Percentiles rank a stretch among this genome's conserved stretches.
Evolutionary conservation across 192 early-diverging fungal genomes (phyloP).

Genomic region (Coemansia asiatica): DNA sequence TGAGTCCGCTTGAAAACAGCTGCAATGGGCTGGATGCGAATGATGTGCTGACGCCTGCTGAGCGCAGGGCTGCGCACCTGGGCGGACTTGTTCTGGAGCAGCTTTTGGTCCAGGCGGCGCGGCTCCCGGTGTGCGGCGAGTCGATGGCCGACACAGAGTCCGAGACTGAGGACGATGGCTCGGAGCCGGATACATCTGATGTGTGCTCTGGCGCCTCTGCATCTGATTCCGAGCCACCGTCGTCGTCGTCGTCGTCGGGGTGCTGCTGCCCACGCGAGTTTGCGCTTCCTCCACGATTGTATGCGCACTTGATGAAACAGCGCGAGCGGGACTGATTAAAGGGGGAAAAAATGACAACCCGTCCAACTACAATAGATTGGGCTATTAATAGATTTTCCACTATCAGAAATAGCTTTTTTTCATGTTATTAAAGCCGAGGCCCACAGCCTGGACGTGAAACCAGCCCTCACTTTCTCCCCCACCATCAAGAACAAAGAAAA

Average conservation of each 20-base stretch:
- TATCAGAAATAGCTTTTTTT: too few relatives aligned
- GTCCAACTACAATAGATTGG: too few relatives aligned
- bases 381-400: too few relatives aligned
- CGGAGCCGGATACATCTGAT: not conserved
- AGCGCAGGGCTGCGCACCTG: slow-evolving; percentile 17
- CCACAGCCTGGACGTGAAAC: not conserved
- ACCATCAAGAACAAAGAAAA: slow-evolving; percentile 8
- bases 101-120: slow-evolving; percentile 34
- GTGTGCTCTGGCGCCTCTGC: too few relatives aligned
- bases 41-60: slow-evolving; percentile 12
- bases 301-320: slow-evolving; percentile 29
- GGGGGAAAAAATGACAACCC: too few relatives aligned
- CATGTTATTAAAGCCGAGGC: too few relatives aligned
- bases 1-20: not conserved
- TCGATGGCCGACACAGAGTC: not conserved
- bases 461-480: too few relatives aligned
- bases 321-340: slow-evolving; percentile 9
- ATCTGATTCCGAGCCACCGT: too few relatives aligned
- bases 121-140: slow-evolving; percentile 14
- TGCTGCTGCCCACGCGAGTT: slow-evolving; percentile 43
- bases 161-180: not conserved
- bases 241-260: not conserved
- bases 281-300: slow-evolving; percentile 30
- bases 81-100: slow-evolving; percentile 45
- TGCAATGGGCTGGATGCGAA: not conserved